These are phyloP conservation scores for Epichloe festucae DNA, from an alignment of 2,329 filamentous ascomycete genomes.

Conservation along the genomic window DNA sequence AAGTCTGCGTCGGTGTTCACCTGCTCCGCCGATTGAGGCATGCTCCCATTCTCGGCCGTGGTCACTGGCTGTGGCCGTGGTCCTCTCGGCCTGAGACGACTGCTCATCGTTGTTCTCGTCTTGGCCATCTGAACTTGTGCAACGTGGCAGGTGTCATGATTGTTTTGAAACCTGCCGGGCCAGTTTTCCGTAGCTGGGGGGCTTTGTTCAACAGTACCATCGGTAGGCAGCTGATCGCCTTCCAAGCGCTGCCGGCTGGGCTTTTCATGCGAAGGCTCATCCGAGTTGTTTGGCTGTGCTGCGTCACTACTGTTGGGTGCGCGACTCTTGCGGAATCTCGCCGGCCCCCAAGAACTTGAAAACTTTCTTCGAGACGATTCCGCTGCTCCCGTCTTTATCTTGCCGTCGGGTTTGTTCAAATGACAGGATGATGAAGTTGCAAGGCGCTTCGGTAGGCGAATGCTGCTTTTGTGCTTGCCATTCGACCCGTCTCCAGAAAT, in stretches of 20 bases:
- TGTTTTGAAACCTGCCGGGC: not conserved
- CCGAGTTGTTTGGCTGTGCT: not conserved
- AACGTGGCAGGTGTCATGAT: not conserved
- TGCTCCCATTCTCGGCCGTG: not conserved
- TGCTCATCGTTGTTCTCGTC: not conserved
- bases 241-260: not conserved
- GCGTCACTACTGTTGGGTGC: not conserved
- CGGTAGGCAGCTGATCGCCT: not conserved
- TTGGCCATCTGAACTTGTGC: not conserved
- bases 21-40: not conserved
- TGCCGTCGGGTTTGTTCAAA: not conserved
- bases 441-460: not conserved
- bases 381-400: not conserved
- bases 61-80: not conserved
- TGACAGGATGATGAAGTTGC: conserved; percentile 2
- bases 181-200: not conserved
- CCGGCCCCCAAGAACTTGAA: conserved; percentile 4
- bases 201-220: not conserved
- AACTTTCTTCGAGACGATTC: conserved; percentile 3
- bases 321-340: conserved; percentile 1
- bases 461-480: not conserved
- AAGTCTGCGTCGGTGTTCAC: not conserved
- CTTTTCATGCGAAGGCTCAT: not conserved
- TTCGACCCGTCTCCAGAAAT: not conserved
- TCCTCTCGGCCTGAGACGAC: not conserved